These are phyloP conservation scores for Schizosaccharomyces lindneri DNA, from an alignment of 805 yeast genomes.

Conservation along the genomic window DNA sequence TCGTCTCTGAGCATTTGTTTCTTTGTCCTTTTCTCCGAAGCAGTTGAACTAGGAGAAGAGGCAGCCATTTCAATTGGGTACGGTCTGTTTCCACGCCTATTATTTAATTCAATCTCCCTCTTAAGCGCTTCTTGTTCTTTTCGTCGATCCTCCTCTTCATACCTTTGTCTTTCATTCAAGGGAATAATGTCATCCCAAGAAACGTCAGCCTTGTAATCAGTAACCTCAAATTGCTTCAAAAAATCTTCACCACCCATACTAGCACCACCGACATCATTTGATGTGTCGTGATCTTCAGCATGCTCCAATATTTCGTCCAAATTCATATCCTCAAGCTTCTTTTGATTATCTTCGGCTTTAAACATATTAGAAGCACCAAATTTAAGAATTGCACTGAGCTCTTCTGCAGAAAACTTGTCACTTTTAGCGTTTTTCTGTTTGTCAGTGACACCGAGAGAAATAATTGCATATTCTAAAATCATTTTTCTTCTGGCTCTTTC, in stretches of 20 bases:
- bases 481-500: conserved; percentile 94
- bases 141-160: conserved; percentile 65
- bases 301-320: conserved; percentile 86
- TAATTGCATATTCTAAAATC: conserved; percentile 94
- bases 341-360: conserved; percentile 80
- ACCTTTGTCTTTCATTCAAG: conserved; percentile 62
- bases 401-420: conserved; percentile 28
- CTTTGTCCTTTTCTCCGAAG: not conserved
- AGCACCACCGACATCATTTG: conserved; percentile 93
- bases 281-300: conserved; percentile 90
- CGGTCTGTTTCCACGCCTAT: not conserved
- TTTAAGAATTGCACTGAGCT: conserved; percentile 74
- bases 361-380: conserved; percentile 98
- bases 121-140: not conserved
- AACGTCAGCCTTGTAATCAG: conserved; percentile 81
- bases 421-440: conserved; percentile 45
- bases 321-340: conserved; percentile 81
- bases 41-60: not conserved
- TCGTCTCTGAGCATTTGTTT: not conserved
- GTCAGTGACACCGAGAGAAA: conserved; percentile 85
- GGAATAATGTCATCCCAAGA: conserved; percentile 99
- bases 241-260: conserved; percentile 96
- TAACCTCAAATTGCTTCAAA: conserved; percentile 86
- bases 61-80: not conserved
- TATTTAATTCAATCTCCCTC: not conserved